A percentile compares a stretch with the other conserved stretches of the same genome.
phyloP scores from a whole-genome alignment of 257 asterid species.

The Capsicum chinense region DNA sequence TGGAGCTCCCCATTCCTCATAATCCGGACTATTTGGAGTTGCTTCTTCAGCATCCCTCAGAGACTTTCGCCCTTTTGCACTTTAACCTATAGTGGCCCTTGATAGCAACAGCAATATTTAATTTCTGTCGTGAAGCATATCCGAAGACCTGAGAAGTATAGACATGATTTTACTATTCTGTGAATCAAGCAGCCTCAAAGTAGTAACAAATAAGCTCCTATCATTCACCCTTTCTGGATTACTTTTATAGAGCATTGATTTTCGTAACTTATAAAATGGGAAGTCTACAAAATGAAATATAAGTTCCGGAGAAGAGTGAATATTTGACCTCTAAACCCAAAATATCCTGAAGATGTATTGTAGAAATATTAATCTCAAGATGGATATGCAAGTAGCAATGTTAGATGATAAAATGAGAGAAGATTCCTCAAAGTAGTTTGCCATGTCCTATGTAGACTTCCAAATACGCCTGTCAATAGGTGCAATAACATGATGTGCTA shows the following conservation, averaged over 20 bases:
- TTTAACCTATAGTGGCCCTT: constrained; percentile 27
- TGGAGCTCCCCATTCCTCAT: constrained; percentile 24
- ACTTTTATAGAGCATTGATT: background rate
- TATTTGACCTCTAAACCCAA: background rate
- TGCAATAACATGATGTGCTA: background rate
- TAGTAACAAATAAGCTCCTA: background rate
- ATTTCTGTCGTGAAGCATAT: background rate
- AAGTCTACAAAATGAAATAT: background rate
- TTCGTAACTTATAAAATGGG: background rate
- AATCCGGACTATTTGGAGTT: constrained; percentile 10
- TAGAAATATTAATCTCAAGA: background rate
- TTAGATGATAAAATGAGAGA: background rate
- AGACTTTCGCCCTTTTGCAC: constrained; percentile 26
- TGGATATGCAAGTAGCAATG: background rate
- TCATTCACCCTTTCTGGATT: background rate
- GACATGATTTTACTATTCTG: background rate
- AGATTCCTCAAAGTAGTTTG: background rate
- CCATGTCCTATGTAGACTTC: background rate
- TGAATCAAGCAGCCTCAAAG: background rate
- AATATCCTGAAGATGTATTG: background rate
- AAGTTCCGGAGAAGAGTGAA: background rate
- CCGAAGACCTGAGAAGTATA: background rate
- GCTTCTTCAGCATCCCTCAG: constrained; percentile 27
- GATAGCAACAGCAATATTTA: constrained; percentile 24
- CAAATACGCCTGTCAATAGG: background rate